phyloP scores from a whole-genome alignment of 345 rosid genomes.

The Draba incana region DNA sequence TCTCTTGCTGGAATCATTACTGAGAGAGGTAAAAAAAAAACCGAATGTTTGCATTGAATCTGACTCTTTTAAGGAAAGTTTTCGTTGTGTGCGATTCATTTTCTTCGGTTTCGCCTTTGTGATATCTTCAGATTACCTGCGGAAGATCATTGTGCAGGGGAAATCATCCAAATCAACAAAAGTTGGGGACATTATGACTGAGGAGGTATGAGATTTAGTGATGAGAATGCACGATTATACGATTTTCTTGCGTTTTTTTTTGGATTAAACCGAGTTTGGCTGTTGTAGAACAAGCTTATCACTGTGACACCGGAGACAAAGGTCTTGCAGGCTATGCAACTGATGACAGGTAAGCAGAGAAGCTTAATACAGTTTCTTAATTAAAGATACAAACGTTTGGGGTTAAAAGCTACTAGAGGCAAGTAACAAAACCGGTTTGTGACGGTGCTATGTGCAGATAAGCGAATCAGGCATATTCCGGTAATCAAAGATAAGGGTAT shows the following conservation, averaged over 20 bases:
- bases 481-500: conserved; percentile 74
- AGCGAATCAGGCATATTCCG: conserved; percentile 96
- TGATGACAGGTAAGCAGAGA: conserved; percentile 80
- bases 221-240: background rate
- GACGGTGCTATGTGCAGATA: conserved; percentile 52
- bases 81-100: no score
- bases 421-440: background rate
- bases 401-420: conserved; percentile 1
- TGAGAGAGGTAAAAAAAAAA: conserved; percentile 68
- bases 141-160: conserved; percentile 98
- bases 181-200: conserved; percentile 99
- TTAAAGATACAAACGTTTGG: background rate
- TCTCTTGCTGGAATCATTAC: conserved; percentile 97
- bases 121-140: conserved; percentile 62
- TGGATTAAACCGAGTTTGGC: background rate
- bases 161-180: conserved; percentile 97
- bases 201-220: conserved; percentile 61
- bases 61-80: no score
- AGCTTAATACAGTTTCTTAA: background rate
- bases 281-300: conserved; percentile 80
- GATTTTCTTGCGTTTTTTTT: background rate
- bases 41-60: no score
- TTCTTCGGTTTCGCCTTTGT: background rate
- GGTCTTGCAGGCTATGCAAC: conserved; percentile 95
- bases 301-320: conserved; percentile 92